Evolutionary conservation across 2,329 filamentous ascomycete species (phyloP), one percentile per base, ranked within the genome.

Genomic region (Escovopsis sp.): DNA sequence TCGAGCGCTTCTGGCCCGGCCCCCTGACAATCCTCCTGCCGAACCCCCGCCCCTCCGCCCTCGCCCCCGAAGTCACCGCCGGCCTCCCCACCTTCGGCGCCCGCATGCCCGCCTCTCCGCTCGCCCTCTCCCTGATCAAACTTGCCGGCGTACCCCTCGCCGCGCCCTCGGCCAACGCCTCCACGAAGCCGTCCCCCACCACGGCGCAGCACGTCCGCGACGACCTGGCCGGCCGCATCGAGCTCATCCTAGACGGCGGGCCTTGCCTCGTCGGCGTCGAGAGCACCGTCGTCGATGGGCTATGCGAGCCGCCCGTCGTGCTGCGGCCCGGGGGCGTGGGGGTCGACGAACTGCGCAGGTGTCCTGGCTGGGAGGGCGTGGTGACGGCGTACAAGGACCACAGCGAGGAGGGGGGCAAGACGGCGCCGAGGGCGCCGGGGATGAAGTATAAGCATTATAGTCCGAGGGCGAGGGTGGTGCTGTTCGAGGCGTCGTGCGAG

Each of bases 371-470:
- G 88, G 79, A 86, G 52, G 61, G 71, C 27, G 82, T 85, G 1
- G 65, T 69, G 41, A 74, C 79, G 39, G 88, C 72, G 10, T 96
- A 94, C 56, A 76, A 79, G 50, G 85, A 94, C 48, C 68, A 70
- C 38, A 73, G 74, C 13, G 73, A 84, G 47, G 66, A 72, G 15
- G 21, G 21, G 21, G 78, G 72, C 5, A 72, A 70, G 34, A 62
- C 54, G 1, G 68, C 70, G 9, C 90, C 90, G 0, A 69, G 84
- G 38, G 90, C 90, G 1, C 90, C 90, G 0, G 90, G 90, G 1
- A 98, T 98, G 90, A 98, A 98, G 59, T 98, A 98, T 55, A 84
- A 90, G 52, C 90, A 98, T 54, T 98, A 98, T 51, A 93, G 87
- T 30, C 90, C 90, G 1, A 83, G 78, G 54, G 92, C 90, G 1